Base-by-base conservation (phyloP, 2,329 filamentous ascomycete species). In the Stagonosporopsis rhizophila region DNA sequence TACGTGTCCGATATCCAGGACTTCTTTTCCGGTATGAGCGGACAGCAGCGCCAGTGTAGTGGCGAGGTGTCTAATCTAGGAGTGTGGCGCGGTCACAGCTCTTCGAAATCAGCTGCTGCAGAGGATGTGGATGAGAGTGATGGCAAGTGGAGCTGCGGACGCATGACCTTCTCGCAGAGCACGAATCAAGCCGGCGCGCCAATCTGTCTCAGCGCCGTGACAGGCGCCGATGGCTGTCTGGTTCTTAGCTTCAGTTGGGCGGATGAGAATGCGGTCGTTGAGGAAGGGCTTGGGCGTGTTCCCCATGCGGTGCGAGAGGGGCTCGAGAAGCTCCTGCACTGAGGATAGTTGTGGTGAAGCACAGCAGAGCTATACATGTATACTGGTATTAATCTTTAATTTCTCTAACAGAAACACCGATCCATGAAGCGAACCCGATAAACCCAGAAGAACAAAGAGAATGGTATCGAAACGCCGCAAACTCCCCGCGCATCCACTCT, bases 1-100 rank as follows among this genome's bases (percentile, higher is more conserved):
- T 78, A 72, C 25, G 77, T 81, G 0, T 65, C 70, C 12, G 64
- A 81, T 47, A 74, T 77, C 34, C 73, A 74, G 3, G 71, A 73
- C 1, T 68, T 77, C 12, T 76, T 79, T 38, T 49, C 64, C 3
- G 68, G 70, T 0, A 74, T 76, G 45, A 19, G 80, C 1, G 80
- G 80, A 3, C 74, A 76, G 39, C 61, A 70, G 3, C 68, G 81
- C 2, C 66, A 62, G 0, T 61, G 65, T 15, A 76, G 71, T 8
- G 80, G 77, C 20, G 80, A 83, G 58, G 52, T 83, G 7, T 81
- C 80, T 0, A 83, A 81, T 62, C 49, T 83, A 4, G 81, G 81
- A 0, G 64, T 76, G 2, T 70, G 78, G 30, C 23, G 15, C 25
- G 11, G 19, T 11, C 11, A 6, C 23, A 30, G 11, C 11, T 19